Percentiles rank a stretch among this genome's conserved stretches.
Evolutionary conservation across 2,329 filamentous ascomycete genomes (phyloP).

Genomic region (Verticillium zaregamsianum): DNA sequence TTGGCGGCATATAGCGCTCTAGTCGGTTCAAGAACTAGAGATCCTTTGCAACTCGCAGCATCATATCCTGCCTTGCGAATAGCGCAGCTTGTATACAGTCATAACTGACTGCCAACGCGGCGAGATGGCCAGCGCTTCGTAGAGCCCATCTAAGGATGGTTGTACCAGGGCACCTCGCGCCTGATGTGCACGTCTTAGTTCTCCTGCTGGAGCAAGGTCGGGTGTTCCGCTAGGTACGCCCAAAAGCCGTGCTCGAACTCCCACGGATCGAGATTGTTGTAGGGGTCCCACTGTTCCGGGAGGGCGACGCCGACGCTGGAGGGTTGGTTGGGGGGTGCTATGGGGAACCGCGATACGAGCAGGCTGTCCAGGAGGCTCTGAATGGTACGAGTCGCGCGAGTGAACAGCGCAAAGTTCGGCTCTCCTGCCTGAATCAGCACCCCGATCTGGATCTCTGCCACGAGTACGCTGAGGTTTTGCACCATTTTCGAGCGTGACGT

Average conservation of each 20-base stretch:
- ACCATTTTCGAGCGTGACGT: conserved; percentile 7
- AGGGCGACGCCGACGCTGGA: background rate
- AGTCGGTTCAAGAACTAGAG: no score
- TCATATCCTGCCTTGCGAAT: no score
- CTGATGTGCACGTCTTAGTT: no score
- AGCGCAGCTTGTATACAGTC: no score
- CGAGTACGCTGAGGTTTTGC: conserved; percentile 11
- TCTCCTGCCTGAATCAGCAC: conserved; percentile 10
- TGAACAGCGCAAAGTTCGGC: conserved; percentile 14
- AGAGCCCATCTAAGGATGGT: no score
- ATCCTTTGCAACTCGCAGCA: no score
- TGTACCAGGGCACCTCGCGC: no score
- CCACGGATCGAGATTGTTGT: conserved; percentile 10
- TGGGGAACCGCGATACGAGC: conserved; percentile 1
- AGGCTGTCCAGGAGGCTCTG: conserved; percentile 11
- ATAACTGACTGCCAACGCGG: no score
- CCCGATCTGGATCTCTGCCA: conserved; percentile 10
- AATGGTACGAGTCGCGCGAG: conserved; percentile 12
- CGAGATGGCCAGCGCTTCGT: no score
- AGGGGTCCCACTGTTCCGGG: conserved; percentile 8
- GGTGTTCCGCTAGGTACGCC: conserved; percentile 14
- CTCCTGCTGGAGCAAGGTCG: conserved; percentile 7
- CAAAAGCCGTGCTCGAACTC: conserved; percentile 16
- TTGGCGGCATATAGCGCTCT: no score
- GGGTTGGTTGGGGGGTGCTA: background rate